Conservation (phyloP, 495 filamentous ascomycete genomes). For the Amniculicola lignicola region DNA sequence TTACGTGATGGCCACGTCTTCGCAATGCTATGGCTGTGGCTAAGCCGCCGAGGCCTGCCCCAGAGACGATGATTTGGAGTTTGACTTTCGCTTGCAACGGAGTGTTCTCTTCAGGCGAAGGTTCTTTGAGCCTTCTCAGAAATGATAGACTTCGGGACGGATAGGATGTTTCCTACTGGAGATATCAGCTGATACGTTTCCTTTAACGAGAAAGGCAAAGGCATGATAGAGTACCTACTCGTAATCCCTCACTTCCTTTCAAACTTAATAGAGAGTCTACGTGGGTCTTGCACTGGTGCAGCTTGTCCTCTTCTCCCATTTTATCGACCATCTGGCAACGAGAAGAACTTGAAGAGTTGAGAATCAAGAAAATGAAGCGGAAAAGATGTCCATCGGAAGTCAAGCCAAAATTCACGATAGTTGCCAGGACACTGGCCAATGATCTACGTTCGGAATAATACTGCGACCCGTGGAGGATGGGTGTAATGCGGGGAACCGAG, state of each 20-base stretch:
- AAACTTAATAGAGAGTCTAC: constrained; percentile 12
- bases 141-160: constrained; percentile 15
- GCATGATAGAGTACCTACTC: not conserved
- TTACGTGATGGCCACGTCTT: constrained; percentile 47
- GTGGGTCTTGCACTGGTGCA: constrained; percentile 12
- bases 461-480: too few species aligned
- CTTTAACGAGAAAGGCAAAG: too few species aligned
- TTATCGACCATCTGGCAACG: not conserved
- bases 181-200: too few species aligned
- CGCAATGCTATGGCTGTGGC: constrained; percentile 50
- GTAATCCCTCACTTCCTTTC: not conserved
- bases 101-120: not conserved
- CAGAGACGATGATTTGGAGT: constrained; percentile 50
- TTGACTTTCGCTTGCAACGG: constrained; percentile 7
- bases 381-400: too few species aligned
- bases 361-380: too few species aligned
- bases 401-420: too few species aligned
- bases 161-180: constrained; percentile 16
- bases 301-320: not conserved
- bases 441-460: too few species aligned
- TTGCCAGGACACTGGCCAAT: too few species aligned
- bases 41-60: constrained; percentile 53
- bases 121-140: not conserved
- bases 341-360: too few species aligned
- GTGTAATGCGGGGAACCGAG: too few species aligned